Evolutionary conservation across 2,329 filamentous ascomycete genomes (phyloP).

Genomic region (Clonostachys chloroleuca): DNA sequence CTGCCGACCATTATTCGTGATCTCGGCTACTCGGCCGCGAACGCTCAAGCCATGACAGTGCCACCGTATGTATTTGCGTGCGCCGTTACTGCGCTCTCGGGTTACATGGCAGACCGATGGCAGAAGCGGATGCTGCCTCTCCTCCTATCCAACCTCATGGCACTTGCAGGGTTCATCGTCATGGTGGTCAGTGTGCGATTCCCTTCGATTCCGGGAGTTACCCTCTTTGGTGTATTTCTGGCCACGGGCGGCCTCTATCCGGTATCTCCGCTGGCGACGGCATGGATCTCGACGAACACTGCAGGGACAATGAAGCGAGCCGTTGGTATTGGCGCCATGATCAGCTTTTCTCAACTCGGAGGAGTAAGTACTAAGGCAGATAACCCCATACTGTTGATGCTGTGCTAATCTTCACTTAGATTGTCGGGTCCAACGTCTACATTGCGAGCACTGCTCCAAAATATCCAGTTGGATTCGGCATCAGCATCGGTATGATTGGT

Average conservation of each 20-base stretch:
- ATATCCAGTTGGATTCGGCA: constrained; percentile 4
- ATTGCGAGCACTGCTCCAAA: constrained; percentile 2
- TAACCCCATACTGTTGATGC: too few species aligned
- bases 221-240: not conserved
- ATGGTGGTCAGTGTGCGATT: not conserved
- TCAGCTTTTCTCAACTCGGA: not conserved
- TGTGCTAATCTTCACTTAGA: too few species aligned
- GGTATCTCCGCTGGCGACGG: not conserved
- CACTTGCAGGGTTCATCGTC: not conserved
- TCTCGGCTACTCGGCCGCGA: constrained; percentile 15
- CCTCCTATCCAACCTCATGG: not conserved
- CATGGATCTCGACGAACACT: not conserved
- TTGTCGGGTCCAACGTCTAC: constrained; percentile 5
- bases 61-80: constrained; percentile 34
- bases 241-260: not conserved
- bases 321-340: not conserved
- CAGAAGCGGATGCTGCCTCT: not conserved
- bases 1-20: constrained; percentile 17
- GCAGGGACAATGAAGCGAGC: not conserved
- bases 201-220: not conserved
- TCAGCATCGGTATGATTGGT: constrained; percentile 2
- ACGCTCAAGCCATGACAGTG: constrained; percentile 16
- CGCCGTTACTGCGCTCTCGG: constrained; percentile 8
- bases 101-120: not conserved
- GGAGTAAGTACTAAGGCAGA: not conserved